phyloP scores from a whole-genome alignment of 257 asterid genomes.

The Capsicum pubescens region DNA sequence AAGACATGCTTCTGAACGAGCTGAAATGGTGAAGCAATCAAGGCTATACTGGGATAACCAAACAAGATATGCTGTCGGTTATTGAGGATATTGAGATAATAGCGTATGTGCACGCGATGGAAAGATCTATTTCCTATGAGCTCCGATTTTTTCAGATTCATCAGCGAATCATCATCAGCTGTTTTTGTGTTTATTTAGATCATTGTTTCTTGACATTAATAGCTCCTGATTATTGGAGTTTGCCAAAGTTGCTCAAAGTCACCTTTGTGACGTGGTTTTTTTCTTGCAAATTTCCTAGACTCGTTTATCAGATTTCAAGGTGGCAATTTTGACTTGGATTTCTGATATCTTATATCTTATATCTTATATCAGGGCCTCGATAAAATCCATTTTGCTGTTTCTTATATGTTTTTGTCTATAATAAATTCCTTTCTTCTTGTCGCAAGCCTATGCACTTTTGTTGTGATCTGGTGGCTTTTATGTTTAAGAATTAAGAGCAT shows the following conservation, averaged over 20 bases:
- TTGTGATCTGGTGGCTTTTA: not conserved
- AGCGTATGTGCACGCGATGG: not conserved
- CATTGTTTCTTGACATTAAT: not conserved
- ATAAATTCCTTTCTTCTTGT: not conserved
- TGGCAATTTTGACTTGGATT: constrained; percentile 11
- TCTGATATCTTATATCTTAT: not conserved
- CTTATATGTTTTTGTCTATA: not conserved
- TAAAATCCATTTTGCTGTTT: not conserved
- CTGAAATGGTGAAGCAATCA: constrained; percentile 76
- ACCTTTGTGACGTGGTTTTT: not conserved
- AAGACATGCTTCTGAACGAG: constrained; percentile 59
- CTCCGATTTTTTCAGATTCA: not conserved
- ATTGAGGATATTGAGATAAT: constrained; percentile 46
- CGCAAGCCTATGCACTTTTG: not conserved
- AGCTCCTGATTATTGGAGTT: constrained; percentile 5
- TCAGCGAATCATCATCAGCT: not conserved
- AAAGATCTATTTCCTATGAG: not conserved
- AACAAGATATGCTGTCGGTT: constrained; percentile 69
- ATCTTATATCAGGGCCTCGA: not conserved
- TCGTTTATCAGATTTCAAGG: not conserved
- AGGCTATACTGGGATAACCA: constrained; percentile 72
- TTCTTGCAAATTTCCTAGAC: not conserved
- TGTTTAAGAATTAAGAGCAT: not conserved
- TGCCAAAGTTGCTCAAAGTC: not conserved
- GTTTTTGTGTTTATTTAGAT: not conserved